Percentiles rank a stretch among this genome's conserved stretches.
These are phyloP conservation scores for Tympanopsis confertula DNA, from an alignment of 2,329 filamentous ascomycete genomes.

Conservation along the genomic window DNA sequence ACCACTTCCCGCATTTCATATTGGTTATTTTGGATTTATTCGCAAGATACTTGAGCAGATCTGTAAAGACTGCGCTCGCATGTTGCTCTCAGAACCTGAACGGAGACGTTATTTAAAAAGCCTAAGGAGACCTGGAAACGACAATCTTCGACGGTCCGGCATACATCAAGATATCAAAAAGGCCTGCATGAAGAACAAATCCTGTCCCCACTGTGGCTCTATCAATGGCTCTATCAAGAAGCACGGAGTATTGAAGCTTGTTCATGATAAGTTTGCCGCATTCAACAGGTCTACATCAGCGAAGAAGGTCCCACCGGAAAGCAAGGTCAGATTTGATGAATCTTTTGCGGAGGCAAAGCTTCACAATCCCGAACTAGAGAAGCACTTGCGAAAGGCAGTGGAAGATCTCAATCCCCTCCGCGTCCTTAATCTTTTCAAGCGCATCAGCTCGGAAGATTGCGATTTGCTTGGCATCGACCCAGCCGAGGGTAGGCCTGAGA, in stretches of 20 bases:
- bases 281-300: slow-evolving; percentile 81
- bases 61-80: slow-evolving; percentile 84
- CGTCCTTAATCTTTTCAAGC: slow-evolving; percentile 82
- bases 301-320: slow-evolving; percentile 70
- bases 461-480: slow-evolving; percentile 84
- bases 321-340: slow-evolving; percentile 74
- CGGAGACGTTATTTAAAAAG: slow-evolving; percentile 68
- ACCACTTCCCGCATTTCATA: slow-evolving; percentile 84
- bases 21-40: slow-evolving; percentile 89
- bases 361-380: slow-evolving; percentile 72
- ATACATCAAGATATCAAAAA: slow-evolving; percentile 82
- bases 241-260: slow-evolving; percentile 80
- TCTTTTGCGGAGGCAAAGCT: slow-evolving; percentile 74
- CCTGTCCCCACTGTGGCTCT: slow-evolving; percentile 68
- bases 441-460: slow-evolving; percentile 74
- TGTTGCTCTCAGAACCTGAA: slow-evolving; percentile 72
- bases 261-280: slow-evolving; percentile 81
- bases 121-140: slow-evolving; percentile 68
- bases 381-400: slow-evolving; percentile 81
- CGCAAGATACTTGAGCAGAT: slow-evolving; percentile 88
- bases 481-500: slow-evolving; percentile 77
- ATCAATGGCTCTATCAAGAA: slow-evolving; percentile 90
- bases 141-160: slow-evolving; percentile 71
- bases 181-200: slow-evolving; percentile 76
- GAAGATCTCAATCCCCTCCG: slow-evolving; percentile 87